These are phyloP conservation scores for Trichophyton rubrum DNA, from an alignment of 2,329 filamentous ascomycete species.

Conservation along the genomic window DNA sequence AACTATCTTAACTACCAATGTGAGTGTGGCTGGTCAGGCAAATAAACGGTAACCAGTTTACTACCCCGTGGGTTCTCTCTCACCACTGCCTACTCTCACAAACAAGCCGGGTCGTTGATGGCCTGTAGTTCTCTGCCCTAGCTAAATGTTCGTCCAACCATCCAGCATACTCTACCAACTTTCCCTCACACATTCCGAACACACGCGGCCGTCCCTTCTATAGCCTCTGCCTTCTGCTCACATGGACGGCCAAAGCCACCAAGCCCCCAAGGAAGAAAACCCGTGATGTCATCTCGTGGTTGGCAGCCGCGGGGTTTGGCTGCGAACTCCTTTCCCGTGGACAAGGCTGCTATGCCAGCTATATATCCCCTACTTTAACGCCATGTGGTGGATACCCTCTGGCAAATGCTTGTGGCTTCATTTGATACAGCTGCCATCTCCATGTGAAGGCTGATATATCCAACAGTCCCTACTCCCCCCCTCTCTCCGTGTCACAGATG, in stretches of 20 bases:
- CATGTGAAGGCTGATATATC: background rate
- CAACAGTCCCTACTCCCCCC: background rate
- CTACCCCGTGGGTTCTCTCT: no score
- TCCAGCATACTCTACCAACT: background rate
- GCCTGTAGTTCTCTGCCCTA: background rate
- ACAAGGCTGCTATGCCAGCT: background rate
- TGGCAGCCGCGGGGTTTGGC: background rate
- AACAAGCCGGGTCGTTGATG: background rate
- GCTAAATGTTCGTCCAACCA: background rate
- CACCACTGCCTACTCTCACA: no score
- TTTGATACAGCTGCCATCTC: background rate
- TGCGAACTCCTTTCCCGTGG: background rate
- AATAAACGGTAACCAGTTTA: background rate
- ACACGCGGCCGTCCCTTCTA: background rate
- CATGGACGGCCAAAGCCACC: background rate
- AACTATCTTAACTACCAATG: background rate
- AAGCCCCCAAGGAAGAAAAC: background rate
- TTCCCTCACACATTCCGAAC: background rate
- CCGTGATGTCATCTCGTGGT: background rate
- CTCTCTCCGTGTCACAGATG: constrained; percentile 38
- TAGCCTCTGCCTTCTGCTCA: background rate
- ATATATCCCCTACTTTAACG: background rate
- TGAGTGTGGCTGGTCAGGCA: background rate
- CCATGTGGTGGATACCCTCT: background rate
- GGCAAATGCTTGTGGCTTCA: background rate